phyloP scores from a whole-genome alignment of 1,284 basidiomycete genomes.

The Moesziomyces globuligerus region DNA sequence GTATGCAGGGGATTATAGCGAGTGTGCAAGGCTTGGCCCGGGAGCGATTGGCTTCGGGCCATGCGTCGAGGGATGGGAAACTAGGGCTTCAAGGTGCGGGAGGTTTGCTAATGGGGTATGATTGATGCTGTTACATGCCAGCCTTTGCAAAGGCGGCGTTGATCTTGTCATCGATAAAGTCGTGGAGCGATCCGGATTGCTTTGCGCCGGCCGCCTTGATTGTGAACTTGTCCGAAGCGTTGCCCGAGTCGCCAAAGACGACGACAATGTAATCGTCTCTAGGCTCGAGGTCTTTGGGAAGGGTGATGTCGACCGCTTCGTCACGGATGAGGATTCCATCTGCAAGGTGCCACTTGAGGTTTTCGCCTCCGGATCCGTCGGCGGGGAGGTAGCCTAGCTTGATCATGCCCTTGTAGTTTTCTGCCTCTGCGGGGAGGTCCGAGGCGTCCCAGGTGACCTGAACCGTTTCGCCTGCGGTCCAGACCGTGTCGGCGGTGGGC shows the following conservation, averaged over 20 bases:
- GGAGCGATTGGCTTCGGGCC: too few species aligned
- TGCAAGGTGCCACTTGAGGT: slow-evolving; percentile 37
- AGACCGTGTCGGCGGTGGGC: slow-evolving; percentile 18
- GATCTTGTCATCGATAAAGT: slow-evolving; percentile 11
- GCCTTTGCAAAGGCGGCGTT: slow-evolving; percentile 12
- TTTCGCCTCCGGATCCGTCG: slow-evolving; percentile 36
- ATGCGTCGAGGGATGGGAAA: too few species aligned
- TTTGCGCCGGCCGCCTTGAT: slow-evolving; percentile 8
- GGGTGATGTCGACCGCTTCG: slow-evolving; percentile 18
- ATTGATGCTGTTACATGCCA: slow-evolving; percentile 1
- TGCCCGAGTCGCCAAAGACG: slow-evolving; percentile 45
- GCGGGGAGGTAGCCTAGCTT: slow-evolving; percentile 45
- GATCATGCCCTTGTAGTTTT: slow-evolving; percentile 25
- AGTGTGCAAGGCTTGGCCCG: too few species aligned
- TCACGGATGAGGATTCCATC: slow-evolving; percentile 26
- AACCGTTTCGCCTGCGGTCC: slow-evolving; percentile 30
- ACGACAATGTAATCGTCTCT: slow-evolving; percentile 45
- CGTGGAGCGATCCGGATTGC: slow-evolving; percentile 1
- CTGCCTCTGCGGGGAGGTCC: slow-evolving; percentile 25
- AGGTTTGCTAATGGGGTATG: neutral
- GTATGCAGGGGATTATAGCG: too few species aligned
- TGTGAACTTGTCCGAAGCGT: slow-evolving; percentile 31
- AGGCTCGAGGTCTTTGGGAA: slow-evolving; percentile 23
- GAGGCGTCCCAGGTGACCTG: slow-evolving; percentile 34
- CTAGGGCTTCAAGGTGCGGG: too few species aligned